Percentiles rank a stretch among this genome's conserved stretches.
Evolutionary conservation across 495 filamentous ascomycete genomes (phyloP).

Genomic region (Hapsidospora chrysogenum): DNA sequence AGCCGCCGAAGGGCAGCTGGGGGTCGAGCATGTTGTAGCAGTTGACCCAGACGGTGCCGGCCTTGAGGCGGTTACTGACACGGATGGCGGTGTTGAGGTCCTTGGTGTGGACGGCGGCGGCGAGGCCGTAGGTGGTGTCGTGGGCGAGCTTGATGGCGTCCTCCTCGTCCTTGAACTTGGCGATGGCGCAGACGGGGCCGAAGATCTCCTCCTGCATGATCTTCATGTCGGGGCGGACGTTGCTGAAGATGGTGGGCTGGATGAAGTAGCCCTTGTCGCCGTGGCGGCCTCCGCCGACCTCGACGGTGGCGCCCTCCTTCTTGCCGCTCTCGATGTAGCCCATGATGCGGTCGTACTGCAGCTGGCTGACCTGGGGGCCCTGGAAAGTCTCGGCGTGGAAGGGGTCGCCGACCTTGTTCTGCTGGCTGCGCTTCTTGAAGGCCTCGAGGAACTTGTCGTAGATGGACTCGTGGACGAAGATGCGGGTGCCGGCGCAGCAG

Average conservation of each 20-base stretch:
- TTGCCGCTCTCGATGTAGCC: slow-evolving; percentile 86
- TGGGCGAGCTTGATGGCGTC: slow-evolving; percentile 67
- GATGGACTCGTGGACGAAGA: slow-evolving; percentile 38
- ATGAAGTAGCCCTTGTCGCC: slow-evolving; percentile 86
- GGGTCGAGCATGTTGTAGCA: slow-evolving; percentile 65
- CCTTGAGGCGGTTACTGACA: slow-evolving; percentile 63
- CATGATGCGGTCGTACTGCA: slow-evolving; percentile 98
- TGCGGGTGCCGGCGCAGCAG: slow-evolving; percentile 31
- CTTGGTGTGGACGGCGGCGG: slow-evolving; percentile 82
- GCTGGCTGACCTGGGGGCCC: slow-evolving; percentile 85
- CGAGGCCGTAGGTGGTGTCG: slow-evolving; percentile 64
- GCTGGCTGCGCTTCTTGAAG: slow-evolving; percentile 24
- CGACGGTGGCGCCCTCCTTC: slow-evolving; percentile 71
- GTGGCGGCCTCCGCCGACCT: slow-evolving; percentile 71
- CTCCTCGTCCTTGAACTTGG: slow-evolving; percentile 76
- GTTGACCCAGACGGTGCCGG: slow-evolving; percentile 96
- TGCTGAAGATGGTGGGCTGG: slow-evolving; percentile 82
- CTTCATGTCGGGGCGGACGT: slow-evolving; percentile 76
- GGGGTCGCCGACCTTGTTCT: slow-evolving; percentile 57
- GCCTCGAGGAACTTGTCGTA: slow-evolving; percentile 40
- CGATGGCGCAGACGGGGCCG: slow-evolving; percentile 72
- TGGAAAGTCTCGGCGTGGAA: slow-evolving; percentile 86
- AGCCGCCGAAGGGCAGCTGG: slow-evolving; percentile 74
- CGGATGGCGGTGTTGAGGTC: slow-evolving; percentile 88
- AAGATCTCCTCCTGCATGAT: slow-evolving; percentile 94